Evolutionary conservation across 2,329 filamentous ascomycete genomes (phyloP), one percentile per base, ranked within the genome.

Genomic region (Claviceps capensis): DNA sequence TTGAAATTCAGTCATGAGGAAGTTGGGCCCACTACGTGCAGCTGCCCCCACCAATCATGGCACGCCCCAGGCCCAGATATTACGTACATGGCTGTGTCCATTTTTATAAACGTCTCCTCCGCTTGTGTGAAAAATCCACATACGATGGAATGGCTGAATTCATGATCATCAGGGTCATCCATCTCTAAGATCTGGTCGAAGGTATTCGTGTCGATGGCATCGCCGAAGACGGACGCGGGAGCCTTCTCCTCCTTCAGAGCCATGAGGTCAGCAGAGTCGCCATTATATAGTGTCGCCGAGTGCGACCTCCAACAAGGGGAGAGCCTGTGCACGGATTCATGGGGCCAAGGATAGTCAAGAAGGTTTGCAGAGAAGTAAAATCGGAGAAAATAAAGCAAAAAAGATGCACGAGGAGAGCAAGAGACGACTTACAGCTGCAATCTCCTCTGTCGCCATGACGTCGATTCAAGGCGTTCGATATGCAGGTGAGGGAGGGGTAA

Each of bases 161-260:
- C 88, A 60, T 83, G 78, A 57, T 91, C 86, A 11, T 83, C 80
- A 57, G 87, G 86, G 57, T 97, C 93, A 67, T 98, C 93, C 91
- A 98, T 96, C 69, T 97, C 93, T 56, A 97, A 80, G 66, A 98
- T 97, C 74, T 97, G 93, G 61, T 84, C 82, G 62, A 98, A 98
- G 52, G 89, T 95, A 52, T 69, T 66, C 55, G 75, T 71, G 67
- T 97, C 91, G 69, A 98, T 83, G 64, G 77, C 76, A 58, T 93
- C 86, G 54, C 81, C 82, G 58, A 88, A 79, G 54, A 42, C 26
- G 42, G 38, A 16, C 30, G 30, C 30, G 4, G 30, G 30, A 5
- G 17, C n/a, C 16, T 50, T 47, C 17, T 47, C 47, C 49, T 46
- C 42, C 43, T 50, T 26, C 17, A 16, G 26, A 14, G 40, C 40